phyloP scores from a whole-genome alignment of 805 yeast species.

The Kodamaea neixiangensis region DNA sequence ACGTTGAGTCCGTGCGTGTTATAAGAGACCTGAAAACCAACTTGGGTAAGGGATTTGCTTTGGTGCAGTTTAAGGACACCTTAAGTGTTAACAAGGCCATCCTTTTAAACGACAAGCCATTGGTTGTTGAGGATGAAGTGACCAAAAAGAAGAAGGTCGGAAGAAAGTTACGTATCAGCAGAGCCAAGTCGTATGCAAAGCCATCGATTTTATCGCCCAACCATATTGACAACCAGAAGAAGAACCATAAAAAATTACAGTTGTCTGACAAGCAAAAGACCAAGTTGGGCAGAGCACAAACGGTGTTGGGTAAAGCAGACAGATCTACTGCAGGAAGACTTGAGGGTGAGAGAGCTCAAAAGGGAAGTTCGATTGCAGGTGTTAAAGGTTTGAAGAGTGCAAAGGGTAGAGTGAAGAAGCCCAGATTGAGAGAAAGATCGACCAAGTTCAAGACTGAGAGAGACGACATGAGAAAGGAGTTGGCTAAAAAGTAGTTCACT shows the following conservation, averaged over 20 bases:
- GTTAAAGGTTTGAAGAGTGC: conserved; percentile 53
- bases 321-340: conserved; percentile 64
- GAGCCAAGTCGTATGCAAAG: conserved; percentile 48
- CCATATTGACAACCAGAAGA: conserved; percentile 37
- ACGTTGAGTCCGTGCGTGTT: conserved; percentile 85
- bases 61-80: conserved; percentile 81
- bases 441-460: conserved; percentile 49
- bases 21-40: conserved; percentile 92
- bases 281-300: conserved; percentile 75
- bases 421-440: conserved; percentile 58
- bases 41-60: conserved; percentile 96
- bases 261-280: conserved; percentile 72
- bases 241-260: conserved; percentile 25
- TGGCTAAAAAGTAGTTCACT: conserved; percentile 21
- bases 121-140: conserved; percentile 21
- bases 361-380: conserved; percentile 63
- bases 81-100: conserved; percentile 80
- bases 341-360: conserved; percentile 80
- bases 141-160: conserved; percentile 28
- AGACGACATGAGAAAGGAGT: conserved; percentile 21
- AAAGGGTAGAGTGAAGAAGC: conserved; percentile 50
- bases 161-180: conserved; percentile 73
- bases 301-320: conserved; percentile 77
- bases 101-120: conserved; percentile 68
- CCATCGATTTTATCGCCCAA: conserved; percentile 48